Base-by-base conservation (phyloP, 2,329 filamentous ascomycete species). In the Capronia epimyces region DNA sequence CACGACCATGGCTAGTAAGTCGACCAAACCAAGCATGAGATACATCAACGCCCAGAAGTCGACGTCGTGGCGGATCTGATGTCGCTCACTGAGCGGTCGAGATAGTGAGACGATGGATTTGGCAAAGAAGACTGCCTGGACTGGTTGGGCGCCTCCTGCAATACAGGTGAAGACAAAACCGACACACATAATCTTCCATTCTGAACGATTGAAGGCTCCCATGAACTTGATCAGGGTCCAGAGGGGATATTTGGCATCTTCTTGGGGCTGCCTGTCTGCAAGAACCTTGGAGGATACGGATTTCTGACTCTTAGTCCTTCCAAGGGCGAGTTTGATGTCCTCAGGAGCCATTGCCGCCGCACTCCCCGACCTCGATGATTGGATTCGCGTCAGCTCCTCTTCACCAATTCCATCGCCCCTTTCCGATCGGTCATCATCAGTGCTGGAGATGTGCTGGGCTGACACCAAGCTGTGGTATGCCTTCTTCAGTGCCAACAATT, bases 31-130 rank as follows among this genome's bases (percentile, higher is more conserved):
- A 48, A 96, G 75, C 78, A 95, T 89, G 57, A 90, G 77, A 68
- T 85, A 95, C 89, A 95, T 95, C 62, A 83, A 72, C 50, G 82
- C 83, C 89, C 89, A 96, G 67, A 95, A 95, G 64, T 89, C 81
- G 16, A 86, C 83, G 52, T 91, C 79, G 15, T 77, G 73, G 58
- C 84, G 80, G 46, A 94, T 75, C 47, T 81, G 68, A 24, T 65
- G 68, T 39, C 50, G 48, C 36, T 74, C 75, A 29, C 60, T 67
- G 13, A 71, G 68, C 21, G 75, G 79, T 16, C 83, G 70, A 6
- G 83, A 80, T 10, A 93, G 75, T 7, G 82, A 80, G 53, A 81
- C 80, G 67, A 97, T 90, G 51, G 89, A 80, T 69, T 96, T 95
- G 62, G 89, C 85, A 63, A 96, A 94, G 69, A 97, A 85, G 58